Evolutionary conservation across 2,329 filamentous ascomycete species (phyloP).

Genomic region (Eutypella sp.): DNA sequence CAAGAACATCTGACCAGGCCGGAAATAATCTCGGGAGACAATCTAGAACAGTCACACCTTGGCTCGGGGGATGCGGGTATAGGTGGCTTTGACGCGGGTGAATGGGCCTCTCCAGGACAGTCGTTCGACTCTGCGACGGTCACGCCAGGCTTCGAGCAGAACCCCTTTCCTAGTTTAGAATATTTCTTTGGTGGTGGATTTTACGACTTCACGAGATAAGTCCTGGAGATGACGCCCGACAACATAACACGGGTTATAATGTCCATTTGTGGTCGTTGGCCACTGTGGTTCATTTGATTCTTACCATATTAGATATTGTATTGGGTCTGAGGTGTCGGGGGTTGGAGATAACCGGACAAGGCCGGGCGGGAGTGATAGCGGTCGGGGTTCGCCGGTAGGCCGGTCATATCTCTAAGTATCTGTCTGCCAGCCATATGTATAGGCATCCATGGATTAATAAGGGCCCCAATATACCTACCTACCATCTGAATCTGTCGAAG

Average conservation of each 20-base stretch:
- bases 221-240: not conserved
- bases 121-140: not conserved
- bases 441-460: no score
- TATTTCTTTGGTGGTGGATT: constrained; percentile 29
- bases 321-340: no score
- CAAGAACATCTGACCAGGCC: not conserved
- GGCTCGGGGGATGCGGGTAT: not conserved
- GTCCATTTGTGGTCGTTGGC: no score
- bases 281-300: no score
- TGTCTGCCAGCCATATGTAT: no score
- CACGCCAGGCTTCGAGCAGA: constrained; percentile 1
- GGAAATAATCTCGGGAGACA: not conserved
- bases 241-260: no score
- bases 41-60: not conserved
- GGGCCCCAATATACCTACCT: no score
- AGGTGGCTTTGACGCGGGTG: not conserved
- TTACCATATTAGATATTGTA: no score
- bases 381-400: no score
- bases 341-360: no score
- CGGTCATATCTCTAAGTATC: no score
- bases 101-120: not conserved
- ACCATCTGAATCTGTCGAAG: not conserved
- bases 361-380: no score
- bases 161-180: constrained; percentile 9
- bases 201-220: constrained; percentile 23